A percentile compares a stretch with the other conserved stretches of the same genome.
Evolutionary conservation across 208 protist species (phyloP).

Genomic region (Kentomonas sorsogonicus): DNA sequence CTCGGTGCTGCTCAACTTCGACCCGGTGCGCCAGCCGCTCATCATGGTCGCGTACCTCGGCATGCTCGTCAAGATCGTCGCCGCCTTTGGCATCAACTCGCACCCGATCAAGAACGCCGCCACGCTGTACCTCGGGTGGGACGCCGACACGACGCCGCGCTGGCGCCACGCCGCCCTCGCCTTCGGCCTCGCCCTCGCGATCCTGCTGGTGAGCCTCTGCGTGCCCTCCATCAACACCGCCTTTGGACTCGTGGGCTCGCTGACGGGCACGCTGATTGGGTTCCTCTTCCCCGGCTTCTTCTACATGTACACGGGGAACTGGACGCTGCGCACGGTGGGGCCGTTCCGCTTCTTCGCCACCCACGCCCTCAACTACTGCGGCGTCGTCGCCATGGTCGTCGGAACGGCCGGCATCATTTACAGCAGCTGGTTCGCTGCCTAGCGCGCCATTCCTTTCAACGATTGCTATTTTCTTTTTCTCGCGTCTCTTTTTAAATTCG

Average conservation of each 20-base stretch:
- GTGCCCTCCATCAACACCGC: constrained; percentile 66
- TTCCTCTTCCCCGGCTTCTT: constrained; percentile 76
- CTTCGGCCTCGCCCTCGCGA: constrained; percentile 23
- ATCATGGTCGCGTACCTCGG: constrained; percentile 60
- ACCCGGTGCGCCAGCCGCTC: constrained; percentile 38
- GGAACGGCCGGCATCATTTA: constrained; percentile 52
- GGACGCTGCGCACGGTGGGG: constrained; percentile 31
- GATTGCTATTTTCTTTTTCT: not conserved
- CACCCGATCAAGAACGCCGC: constrained; percentile 46
- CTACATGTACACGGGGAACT: constrained; percentile 64
- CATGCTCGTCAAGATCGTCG: constrained; percentile 63
- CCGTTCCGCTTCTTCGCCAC: constrained; percentile 30
- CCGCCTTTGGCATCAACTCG: constrained; percentile 60
- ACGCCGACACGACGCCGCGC: constrained; percentile 51
- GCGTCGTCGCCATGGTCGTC: constrained; percentile 44
- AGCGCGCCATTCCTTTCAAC: no score
- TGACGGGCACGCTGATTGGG: constrained; percentile 67
- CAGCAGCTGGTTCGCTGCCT: not conserved
- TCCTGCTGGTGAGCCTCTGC: constrained; percentile 51
- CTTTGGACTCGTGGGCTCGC: constrained; percentile 60
- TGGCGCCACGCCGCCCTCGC: constrained; percentile 52
- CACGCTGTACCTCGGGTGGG: constrained; percentile 48
- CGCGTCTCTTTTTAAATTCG: constrained; percentile 1
- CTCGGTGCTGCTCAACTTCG: constrained; percentile 69
- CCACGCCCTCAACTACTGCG: constrained; percentile 41